Conservation (phyloP, 345 rosid species). For the Syzygium grande region DNA sequence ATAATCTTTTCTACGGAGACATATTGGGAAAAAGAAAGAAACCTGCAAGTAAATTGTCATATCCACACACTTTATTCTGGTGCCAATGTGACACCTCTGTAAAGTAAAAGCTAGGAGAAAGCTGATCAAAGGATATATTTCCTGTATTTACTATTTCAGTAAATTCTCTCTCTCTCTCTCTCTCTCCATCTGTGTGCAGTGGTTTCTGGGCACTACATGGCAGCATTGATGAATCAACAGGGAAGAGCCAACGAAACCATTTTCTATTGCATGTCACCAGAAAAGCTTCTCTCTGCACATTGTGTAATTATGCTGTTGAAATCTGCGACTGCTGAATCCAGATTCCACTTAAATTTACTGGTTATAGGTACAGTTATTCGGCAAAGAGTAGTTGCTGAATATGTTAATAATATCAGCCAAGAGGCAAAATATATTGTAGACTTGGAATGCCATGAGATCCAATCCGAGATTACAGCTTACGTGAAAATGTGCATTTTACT, state of each 20-base stretch:
- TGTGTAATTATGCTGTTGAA: neutral
- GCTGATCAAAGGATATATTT: neutral
- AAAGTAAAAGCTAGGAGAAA: conserved; percentile 3
- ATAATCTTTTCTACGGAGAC: neutral
- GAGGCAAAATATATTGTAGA: neutral
- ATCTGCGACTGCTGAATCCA: neutral
- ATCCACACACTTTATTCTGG: neutral
- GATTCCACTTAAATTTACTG: neutral
- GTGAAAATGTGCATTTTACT: neutral
- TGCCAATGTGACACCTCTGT: neutral
- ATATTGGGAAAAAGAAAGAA: neutral
- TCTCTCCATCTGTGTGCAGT: neutral
- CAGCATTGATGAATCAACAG: neutral
- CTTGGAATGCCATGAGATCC: neutral
- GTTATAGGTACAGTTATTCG: neutral
- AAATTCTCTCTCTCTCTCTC: neutral
- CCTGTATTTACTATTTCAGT: neutral
- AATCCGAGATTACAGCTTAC: neutral
- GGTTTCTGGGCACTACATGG: neutral
- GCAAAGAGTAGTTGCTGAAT: neutral
- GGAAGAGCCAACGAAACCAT: neutral
- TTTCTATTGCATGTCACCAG: neutral
- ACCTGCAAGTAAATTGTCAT: conserved; percentile 4
- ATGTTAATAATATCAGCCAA: neutral
- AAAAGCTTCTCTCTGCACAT: neutral